A percentile compares a stretch with the other conserved stretches of the same genome.
Evolutionary conservation across 345 rosid genomes (phyloP).

Genomic region (Salix caprea): DNA sequence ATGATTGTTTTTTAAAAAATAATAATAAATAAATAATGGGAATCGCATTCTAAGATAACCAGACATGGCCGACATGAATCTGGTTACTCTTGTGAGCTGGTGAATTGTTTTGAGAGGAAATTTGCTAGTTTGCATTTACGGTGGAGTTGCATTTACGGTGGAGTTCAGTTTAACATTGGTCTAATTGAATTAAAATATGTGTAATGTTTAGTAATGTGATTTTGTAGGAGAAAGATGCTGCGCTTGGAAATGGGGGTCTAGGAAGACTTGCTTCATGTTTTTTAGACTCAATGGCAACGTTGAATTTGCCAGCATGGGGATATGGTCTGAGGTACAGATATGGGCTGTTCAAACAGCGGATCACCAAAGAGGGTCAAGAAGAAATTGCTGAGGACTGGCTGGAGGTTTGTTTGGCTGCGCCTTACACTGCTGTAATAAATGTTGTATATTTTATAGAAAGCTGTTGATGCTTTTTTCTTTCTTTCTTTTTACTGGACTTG

Average conservation of each 20-base stretch:
- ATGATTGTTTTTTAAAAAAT: too few relatives aligned
- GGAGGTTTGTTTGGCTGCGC: constrained; percentile 49
- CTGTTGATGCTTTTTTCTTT: constrained; percentile 5
- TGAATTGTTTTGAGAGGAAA: too few relatives aligned
- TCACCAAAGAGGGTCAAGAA: constrained; percentile 85
- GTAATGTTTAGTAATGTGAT: not conserved
- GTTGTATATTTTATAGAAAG: not conserved
- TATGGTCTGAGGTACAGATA: constrained; percentile 92
- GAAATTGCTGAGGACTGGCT: constrained; percentile 99
- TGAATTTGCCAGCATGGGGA: constrained; percentile 98
- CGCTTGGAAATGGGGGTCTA: constrained; percentile 96
- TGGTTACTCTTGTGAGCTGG: too few relatives aligned
- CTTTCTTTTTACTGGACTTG: constrained; percentile 21
- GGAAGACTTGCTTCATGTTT: constrained; percentile 98
- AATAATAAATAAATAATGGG: too few relatives aligned
- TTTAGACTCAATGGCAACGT: constrained; percentile 93
- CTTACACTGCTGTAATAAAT: not conserved
- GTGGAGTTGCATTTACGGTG: too few relatives aligned
- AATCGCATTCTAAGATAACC: too few relatives aligned
- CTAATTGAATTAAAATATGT: not conserved
- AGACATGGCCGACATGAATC: too few relatives aligned
- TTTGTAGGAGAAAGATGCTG: constrained; percentile 93
- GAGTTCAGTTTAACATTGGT: too few relatives aligned
- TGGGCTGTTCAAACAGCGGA: constrained; percentile 85
- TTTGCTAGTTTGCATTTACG: too few relatives aligned